Conservation (phyloP, 345 rosid genomes). For the Camelina sativa region DNA sequence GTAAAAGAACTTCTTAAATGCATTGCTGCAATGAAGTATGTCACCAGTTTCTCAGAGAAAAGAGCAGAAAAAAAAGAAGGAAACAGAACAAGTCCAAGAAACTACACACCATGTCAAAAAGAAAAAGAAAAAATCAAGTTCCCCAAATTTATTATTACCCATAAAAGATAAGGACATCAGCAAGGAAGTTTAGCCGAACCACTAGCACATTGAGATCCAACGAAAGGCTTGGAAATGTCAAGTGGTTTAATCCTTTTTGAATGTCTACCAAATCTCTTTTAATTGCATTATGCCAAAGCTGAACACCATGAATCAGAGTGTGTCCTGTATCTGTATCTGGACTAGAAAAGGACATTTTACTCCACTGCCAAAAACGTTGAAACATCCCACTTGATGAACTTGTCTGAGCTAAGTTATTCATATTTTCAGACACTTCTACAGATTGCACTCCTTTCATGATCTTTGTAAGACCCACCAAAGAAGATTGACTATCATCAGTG, state of each 20-base stretch:
- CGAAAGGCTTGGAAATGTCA: slow-evolving; percentile 47
- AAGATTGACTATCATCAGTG: slow-evolving; percentile 37
- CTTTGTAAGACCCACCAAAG: slow-evolving; percentile 35
- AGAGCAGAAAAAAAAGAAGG: not conserved
- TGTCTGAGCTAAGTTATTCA: slow-evolving; percentile 33
- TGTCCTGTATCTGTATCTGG: slow-evolving; percentile 36
- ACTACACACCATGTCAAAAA: slow-evolving; percentile 11
- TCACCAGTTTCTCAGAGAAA: slow-evolving; percentile 37
- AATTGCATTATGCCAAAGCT: slow-evolving; percentile 61
- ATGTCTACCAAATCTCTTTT: slow-evolving; percentile 61
- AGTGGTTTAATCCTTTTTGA: slow-evolving; percentile 49
- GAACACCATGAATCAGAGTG: slow-evolving; percentile 49
- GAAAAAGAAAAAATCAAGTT: not conserved
- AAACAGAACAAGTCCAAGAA: slow-evolving; percentile 16
- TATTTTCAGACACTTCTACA: slow-evolving; percentile 38
- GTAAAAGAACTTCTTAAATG: slow-evolving; percentile 61
- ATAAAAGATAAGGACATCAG: slow-evolving; percentile 69
- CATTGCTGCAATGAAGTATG: slow-evolving; percentile 53
- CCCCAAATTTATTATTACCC: slow-evolving; percentile 47
- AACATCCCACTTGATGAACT: slow-evolving; percentile 38
- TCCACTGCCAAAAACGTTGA: slow-evolving; percentile 43
- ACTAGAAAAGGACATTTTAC: slow-evolving; percentile 34
- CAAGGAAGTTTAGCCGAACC: slow-evolving; percentile 64
- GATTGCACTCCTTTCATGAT: slow-evolving; percentile 35
- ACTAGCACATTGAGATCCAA: slow-evolving; percentile 47